These are phyloP conservation scores for Trichoderma asperellum DNA, from an alignment of 2,329 filamentous ascomycete genomes.

Conservation along the genomic window DNA sequence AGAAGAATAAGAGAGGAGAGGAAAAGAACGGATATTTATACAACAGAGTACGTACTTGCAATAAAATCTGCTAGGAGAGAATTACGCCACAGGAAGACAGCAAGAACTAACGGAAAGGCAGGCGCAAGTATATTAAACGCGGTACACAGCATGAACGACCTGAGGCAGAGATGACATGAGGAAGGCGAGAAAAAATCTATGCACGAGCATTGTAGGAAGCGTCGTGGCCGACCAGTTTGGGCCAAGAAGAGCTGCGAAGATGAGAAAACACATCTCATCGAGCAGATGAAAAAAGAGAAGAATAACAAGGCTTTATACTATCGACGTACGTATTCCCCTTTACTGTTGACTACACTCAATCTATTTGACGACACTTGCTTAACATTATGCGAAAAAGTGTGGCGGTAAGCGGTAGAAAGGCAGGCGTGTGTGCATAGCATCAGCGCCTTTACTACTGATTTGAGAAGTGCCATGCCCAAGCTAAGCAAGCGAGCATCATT, in stretches of 20 bases:
- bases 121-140: neutral
- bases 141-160: neutral
- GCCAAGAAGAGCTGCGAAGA: neutral
- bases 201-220: neutral
- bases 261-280: neutral
- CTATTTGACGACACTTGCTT: neutral
- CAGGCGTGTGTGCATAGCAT: neutral
- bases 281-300: neutral
- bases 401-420: neutral
- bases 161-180: neutral
- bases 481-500: neutral
- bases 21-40: neutral
- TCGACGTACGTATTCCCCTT: neutral
- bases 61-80: neutral
- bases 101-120: neutral
- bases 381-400: neutral
- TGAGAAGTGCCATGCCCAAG: neutral
- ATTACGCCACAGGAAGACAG: neutral
- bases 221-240: neutral
- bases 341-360: neutral
- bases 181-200: neutral
- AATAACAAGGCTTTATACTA: neutral
- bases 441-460: neutral
- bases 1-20: neutral
- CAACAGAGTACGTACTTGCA: neutral